Percentiles rank a stretch among this genome's conserved stretches.
Evolutionary conservation across 495 filamentous ascomycete genomes (phyloP).

Genomic region (Daldinia caldariorum): DNA sequence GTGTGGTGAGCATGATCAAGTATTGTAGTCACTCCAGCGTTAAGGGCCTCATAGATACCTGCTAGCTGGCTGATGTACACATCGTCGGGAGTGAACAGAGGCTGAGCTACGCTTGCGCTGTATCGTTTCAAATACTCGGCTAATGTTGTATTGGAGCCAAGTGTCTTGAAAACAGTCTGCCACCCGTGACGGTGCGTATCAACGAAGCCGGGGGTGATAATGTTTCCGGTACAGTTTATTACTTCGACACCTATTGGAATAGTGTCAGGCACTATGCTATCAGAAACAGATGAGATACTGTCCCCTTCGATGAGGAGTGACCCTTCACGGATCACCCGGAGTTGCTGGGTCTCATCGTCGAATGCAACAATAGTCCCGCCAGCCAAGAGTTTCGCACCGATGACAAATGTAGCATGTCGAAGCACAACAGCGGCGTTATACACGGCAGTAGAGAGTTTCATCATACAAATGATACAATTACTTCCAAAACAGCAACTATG

Average conservation of each 20-base stretch:
- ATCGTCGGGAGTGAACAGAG: conserved; percentile 48
- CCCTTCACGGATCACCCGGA: not conserved
- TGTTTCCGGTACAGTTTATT: conserved; percentile 36
- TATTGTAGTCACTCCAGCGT: conserved; percentile 43
- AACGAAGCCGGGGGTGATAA: conserved; percentile 63
- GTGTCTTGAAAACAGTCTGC: conserved; percentile 59
- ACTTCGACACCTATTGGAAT: not conserved
- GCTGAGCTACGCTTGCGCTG: conserved; percentile 7
- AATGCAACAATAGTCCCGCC: not conserved
- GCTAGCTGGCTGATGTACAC: conserved; percentile 54
- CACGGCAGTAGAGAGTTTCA: not conserved
- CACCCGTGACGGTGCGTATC: conserved; percentile 64
- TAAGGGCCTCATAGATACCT: conserved; percentile 54
- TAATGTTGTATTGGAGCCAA: conserved; percentile 49
- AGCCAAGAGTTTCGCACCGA: not conserved
- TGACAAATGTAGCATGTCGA: not conserved
- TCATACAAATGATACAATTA: not conserved
- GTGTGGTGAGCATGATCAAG: conserved; percentile 52
- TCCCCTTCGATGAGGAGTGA: not conserved
- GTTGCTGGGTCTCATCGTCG: not conserved
- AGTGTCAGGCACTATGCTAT: not conserved
- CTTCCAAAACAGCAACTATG: not conserved
- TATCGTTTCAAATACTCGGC: conserved; percentile 47
- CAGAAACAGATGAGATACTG: conserved; percentile 18
- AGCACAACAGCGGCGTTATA: not conserved